phyloP scores from a whole-genome alignment of 331 rosid genomes.

The Phaseolus coccineus region DNA sequence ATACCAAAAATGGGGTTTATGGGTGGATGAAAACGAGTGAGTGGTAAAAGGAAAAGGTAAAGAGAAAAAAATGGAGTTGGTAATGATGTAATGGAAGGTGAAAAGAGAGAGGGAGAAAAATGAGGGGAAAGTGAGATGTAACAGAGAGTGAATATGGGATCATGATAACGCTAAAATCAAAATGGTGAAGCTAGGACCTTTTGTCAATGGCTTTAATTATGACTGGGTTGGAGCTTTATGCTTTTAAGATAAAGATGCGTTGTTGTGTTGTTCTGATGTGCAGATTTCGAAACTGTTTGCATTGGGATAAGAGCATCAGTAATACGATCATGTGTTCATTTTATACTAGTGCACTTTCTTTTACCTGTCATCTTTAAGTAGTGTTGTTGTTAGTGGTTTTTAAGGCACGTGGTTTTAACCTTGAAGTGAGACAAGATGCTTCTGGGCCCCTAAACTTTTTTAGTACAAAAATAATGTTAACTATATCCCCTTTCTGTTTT shows the following conservation, averaged over 20 bases:
- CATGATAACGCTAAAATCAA: background rate
- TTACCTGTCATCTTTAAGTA: background rate
- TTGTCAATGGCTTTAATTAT: constrained; percentile 6
- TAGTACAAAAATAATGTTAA: background rate
- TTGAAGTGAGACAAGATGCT: background rate
- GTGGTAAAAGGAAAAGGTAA: background rate
- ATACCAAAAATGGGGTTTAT: background rate
- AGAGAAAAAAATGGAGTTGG: background rate
- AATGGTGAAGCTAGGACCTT: constrained; percentile 6
- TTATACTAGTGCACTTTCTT: background rate
- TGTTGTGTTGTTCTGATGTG: background rate
- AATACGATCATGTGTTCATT: background rate
- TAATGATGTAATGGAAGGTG: background rate
- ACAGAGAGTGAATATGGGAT: background rate
- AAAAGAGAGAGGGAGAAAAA: background rate
- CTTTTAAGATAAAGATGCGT: constrained; percentile 11
- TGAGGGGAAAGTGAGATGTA: background rate
- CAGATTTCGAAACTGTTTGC: constrained; percentile 14
- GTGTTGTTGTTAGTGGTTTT: constrained; percentile 7
- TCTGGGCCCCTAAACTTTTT: background rate
- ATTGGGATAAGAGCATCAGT: constrained; percentile 15
- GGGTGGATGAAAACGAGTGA: background rate
- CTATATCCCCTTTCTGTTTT: background rate
- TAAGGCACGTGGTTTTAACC: constrained; percentile 5
- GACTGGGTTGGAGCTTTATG: constrained; percentile 31